Evolutionary conservation across 2,329 filamentous ascomycete species (phyloP), one percentile per base, ranked within the genome.

Genomic region (Exserohilum rostratum): DNA sequence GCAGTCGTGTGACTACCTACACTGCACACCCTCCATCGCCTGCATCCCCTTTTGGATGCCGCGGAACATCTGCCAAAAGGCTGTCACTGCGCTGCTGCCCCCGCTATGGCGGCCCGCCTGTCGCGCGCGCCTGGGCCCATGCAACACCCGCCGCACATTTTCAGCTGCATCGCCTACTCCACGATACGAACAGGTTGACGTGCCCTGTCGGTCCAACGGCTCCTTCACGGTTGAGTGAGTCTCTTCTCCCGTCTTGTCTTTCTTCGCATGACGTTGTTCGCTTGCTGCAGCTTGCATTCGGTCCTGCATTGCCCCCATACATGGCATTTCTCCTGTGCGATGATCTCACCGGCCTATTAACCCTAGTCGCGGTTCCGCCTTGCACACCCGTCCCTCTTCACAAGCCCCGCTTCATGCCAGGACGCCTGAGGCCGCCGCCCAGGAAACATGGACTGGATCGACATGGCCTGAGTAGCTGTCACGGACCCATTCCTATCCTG

Each of bases 171-270:
- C 60, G 18, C 47, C 60, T 29, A 60, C 60, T 13, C 61, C 66
- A 35, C 60, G 50, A 39, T 55, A 49, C 40, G 73, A 77, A 48
- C 60, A 64, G 15, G 50, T 78, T 53, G 57, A 50, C 22, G 66
- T 79, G 12, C 70, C 73, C 10, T 78, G 73, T 60, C 67, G 76
- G 20, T 79, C 78, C 39, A 80, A 77, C 61, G 78, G 77, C 51
- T 65, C 62, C 40, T 72, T 80, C 38, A 73, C 58, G 34, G 55
- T 81, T 40, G 75, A 78, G 78, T 79, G 68, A 62, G 70, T 65
- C 38, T 45, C 29, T 17, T 52, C 34, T 37, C 15, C 34, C 50
- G 38, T 46, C 49, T 42, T 13, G 42, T 34, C 44, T 27, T 45
- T 7, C 25, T 13, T 22, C 49, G n/a, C 42, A 47, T 52, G 42